Conservation (phyloP, 2,329 filamentous ascomycete species). For the Cercospora zeae-maydis region DNA sequence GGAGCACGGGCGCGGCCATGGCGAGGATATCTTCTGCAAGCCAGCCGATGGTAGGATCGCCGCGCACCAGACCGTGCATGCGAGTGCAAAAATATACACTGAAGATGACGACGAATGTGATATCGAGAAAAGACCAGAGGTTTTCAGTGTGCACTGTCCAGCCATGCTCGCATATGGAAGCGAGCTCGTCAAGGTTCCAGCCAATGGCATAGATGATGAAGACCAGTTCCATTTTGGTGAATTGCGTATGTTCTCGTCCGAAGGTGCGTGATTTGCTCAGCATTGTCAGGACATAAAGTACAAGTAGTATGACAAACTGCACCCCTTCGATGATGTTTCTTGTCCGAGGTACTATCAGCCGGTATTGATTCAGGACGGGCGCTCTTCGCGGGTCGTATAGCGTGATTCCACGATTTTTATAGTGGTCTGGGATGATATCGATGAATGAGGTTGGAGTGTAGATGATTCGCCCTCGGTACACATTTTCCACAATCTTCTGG, state of each 20-base stretch:
- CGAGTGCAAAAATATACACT: constrained; percentile 65
- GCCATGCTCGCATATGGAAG: constrained; percentile 70
- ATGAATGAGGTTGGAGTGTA: constrained; percentile 80
- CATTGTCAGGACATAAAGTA: constrained; percentile 71
- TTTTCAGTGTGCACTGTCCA: constrained; percentile 85
- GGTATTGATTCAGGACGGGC: constrained; percentile 77
- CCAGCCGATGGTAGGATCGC: constrained; percentile 35
- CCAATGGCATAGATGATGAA: constrained; percentile 74
- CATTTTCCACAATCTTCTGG: constrained; percentile 76
- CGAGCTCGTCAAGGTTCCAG: constrained; percentile 75
- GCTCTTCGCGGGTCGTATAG: constrained; percentile 74
- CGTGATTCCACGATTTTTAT: constrained; percentile 78
- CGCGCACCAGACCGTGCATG: constrained; percentile 58
- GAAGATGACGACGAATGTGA: constrained; percentile 72
- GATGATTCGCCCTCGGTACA: constrained; percentile 74
- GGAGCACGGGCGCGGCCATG: constrained; percentile 71
- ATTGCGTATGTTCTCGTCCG: constrained; percentile 33
- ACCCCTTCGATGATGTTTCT: constrained; percentile 70
- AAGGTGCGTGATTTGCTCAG: constrained; percentile 57
- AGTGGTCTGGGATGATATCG: constrained; percentile 79
- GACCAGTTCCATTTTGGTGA: constrained; percentile 55
- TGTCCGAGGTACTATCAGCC: constrained; percentile 75
- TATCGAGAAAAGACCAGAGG: constrained; percentile 81
- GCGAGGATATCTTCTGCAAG: constrained; percentile 71
- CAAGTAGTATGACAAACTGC: constrained; percentile 68